These are phyloP conservation scores for Nemania bipapillata DNA, from an alignment of 2,329 filamentous ascomycete genomes.

Conservation along the genomic window DNA sequence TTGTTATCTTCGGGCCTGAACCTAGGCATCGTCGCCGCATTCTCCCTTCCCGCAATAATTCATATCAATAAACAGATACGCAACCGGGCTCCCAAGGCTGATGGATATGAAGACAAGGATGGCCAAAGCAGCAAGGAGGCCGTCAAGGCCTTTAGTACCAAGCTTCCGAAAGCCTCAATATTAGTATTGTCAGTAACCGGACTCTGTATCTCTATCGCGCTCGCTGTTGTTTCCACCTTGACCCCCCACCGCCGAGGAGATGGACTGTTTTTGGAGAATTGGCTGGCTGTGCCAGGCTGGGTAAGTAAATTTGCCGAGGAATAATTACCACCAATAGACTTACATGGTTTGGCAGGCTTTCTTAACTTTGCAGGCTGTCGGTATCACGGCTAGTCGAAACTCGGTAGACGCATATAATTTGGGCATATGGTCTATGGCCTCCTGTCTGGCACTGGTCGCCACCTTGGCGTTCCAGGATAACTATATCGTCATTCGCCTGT, in stretches of 20 bases:
- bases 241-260: slow-evolving; percentile 46
- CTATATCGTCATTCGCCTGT: slow-evolving; percentile 51
- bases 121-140: slow-evolving; percentile 74
- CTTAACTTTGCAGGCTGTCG: slow-evolving; percentile 63
- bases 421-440: slow-evolving; percentile 64
- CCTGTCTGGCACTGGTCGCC: slow-evolving; percentile 58
- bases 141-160: slow-evolving; percentile 70
- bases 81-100: slow-evolving; percentile 49
- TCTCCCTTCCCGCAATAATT: slow-evolving; percentile 45
- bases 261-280: slow-evolving; percentile 64
- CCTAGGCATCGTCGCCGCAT: slow-evolving; percentile 43
- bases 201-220: slow-evolving; percentile 64
- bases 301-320: slow-evolving; percentile 59
- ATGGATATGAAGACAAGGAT: slow-evolving; percentile 74
- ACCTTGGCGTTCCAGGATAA: slow-evolving; percentile 60
- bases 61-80: slow-evolving; percentile 41
- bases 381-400: slow-evolving; percentile 61
- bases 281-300: slow-evolving; percentile 71
- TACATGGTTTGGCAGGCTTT: slow-evolving; percentile 56
- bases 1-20: slow-evolving; percentile 46
- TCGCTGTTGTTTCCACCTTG: slow-evolving; percentile 65
- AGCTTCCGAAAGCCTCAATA: slow-evolving; percentile 65
- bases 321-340: slow-evolving; percentile 33
- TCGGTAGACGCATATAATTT: slow-evolving; percentile 65
- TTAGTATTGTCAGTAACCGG: slow-evolving; percentile 66